phyloP scores from a whole-genome alignment of 805 yeast species.

The Debaryomyces prosopidis region DNA sequence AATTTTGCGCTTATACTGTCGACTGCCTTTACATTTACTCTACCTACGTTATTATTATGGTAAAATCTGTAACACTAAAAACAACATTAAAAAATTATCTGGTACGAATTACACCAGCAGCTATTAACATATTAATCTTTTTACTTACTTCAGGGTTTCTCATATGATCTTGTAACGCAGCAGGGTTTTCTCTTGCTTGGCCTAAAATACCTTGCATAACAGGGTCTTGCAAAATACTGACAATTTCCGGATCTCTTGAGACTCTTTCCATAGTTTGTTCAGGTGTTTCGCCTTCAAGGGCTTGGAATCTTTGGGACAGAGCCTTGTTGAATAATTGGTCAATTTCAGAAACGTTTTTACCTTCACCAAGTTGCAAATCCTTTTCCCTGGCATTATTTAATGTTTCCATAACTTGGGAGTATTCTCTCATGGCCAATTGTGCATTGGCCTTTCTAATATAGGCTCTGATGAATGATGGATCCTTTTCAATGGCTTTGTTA shows the following conservation, averaged over 20 bases:
- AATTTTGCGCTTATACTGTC: no score
- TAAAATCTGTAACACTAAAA: no score
- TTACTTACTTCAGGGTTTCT: conserved; percentile 88
- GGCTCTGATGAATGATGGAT: conserved; percentile 89
- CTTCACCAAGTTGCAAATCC: conserved; percentile 60
- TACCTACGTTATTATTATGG: no score
- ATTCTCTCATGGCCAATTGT: conserved; percentile 87
- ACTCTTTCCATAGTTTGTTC: conserved; percentile 93
- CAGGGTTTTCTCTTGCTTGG: conserved; percentile 94
- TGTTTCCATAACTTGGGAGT: conserved; percentile 77
- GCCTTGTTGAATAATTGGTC: conserved; percentile 82
- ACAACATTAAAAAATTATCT: conserved; percentile 40
- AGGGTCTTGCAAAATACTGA: conserved; percentile 85
- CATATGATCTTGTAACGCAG: conserved; percentile 97
- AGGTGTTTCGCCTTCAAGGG: conserved; percentile 85
- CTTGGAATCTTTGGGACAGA: conserved; percentile 72
- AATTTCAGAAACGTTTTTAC: conserved; percentile 69
- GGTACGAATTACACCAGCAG: conserved; percentile 95
- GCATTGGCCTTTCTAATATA: conserved; percentile 96
- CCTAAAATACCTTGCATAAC: conserved; percentile 92
- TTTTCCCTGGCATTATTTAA: conserved; percentile 73
- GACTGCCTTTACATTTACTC: no score
- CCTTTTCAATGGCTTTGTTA: conserved; percentile 82
- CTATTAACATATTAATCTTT: conserved; percentile 85
- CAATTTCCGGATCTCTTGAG: conserved; percentile 91